Conservation (phyloP, 164 flowering plant species). For the Vitis rupestris region DNA sequence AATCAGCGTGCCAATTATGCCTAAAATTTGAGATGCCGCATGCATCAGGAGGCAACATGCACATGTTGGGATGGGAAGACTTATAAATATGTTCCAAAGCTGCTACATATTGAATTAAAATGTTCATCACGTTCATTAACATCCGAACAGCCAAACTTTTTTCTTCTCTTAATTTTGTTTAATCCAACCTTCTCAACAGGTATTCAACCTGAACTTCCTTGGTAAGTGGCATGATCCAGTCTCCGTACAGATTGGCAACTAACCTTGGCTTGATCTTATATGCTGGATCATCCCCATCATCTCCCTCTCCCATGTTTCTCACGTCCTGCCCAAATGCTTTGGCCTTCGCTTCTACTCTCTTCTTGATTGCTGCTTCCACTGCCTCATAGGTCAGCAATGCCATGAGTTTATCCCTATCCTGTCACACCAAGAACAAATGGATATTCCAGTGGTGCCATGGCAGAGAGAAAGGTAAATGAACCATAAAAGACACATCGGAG, state of each 20-base stretch:
- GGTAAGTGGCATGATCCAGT: conserved; percentile 79
- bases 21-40: no score
- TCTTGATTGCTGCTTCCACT: conserved; percentile 50
- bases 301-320: conserved; percentile 9
- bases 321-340: conserved; percentile 53
- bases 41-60: no score
- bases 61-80: no score
- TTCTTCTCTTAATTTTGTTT: not conserved
- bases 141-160: no score
- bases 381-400: conserved; percentile 52
- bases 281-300: conserved; percentile 30
- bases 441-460: not conserved
- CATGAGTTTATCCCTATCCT: conserved; percentile 55
- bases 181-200: conserved; percentile 65
- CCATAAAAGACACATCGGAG: not conserved
- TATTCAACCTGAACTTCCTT: conserved; percentile 70
- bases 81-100: no score
- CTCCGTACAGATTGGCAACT: conserved; percentile 59
- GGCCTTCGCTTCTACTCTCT: conserved; percentile 63
- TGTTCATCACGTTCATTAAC: no score
- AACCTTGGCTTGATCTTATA: conserved; percentile 60
- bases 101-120: no score
- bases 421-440: conserved; percentile 15
- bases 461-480: not conserved
- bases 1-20: no score